Evolutionary conservation across 305 asterid genomes (phyloP), one percentile per base, ranked within the genome.

Genomic region (Rubia peregrina): DNA sequence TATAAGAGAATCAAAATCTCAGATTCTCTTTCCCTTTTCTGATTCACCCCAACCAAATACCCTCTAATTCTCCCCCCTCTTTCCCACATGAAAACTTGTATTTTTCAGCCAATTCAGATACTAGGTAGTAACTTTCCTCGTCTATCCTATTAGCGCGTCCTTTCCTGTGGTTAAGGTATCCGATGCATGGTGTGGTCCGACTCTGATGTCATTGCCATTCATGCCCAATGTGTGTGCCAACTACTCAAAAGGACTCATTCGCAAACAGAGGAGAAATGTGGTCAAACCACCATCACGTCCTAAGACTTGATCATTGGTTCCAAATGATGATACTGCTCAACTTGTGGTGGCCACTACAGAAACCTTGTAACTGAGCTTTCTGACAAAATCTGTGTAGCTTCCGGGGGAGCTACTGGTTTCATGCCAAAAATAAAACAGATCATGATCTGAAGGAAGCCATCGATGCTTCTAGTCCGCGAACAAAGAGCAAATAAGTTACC

Each of bases 191-290:
- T 42, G 21, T 51, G 59, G 59, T 7, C 24, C 3, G 22, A 51
- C 21, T 51, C 59, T 51, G 7, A 51, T 17, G 59, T 7, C 59
- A 51, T 51, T 24, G 0, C 26, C 26, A 24, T 24, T 24, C 26
- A 24, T 24, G 59, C 59, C 22, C 59, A 17, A 17, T n/a, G 16
- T 51, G 59, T 51, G 59, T 51, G 10, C 64, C 64, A 59, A 59
- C 64, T 59, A 59, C 64, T 22, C 64, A 17, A 21, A 51, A 51
- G 59, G 59, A 51, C 59, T 51, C 59, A 51, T 51, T 6, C 59
- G 7, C 59, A 51, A 51, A 17, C 59, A 51, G 17, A 17, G 21
- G 9, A 51, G 22, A 19, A 51, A 17, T 51, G n/a, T 51, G 57
- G 59, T 51, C 59, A 7, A 51, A 17, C 59, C 21, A 51, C 59